Evolutionary conservation across 2,329 filamentous ascomycete species (phyloP).

Genomic region (Penicillium sp.): DNA sequence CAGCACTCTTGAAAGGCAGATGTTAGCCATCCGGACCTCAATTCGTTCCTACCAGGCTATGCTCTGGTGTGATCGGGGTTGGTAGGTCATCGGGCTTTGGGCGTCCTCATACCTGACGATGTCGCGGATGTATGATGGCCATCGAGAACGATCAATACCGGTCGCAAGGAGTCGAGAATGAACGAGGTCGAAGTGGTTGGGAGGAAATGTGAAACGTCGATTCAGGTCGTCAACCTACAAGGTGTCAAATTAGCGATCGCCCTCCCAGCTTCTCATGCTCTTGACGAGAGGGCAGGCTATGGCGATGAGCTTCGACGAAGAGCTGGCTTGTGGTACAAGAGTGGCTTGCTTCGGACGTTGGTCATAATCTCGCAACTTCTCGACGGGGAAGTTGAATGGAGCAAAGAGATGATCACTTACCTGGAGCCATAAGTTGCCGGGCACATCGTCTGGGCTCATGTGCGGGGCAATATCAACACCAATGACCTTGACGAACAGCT

Average conservation of each 20-base stretch:
- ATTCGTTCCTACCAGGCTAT: neutral
- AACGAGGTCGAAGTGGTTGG: constrained; percentile 77
- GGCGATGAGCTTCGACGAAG: neutral
- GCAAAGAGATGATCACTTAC: constrained; percentile 35
- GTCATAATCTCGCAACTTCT: neutral
- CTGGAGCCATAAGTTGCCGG: constrained; percentile 70
- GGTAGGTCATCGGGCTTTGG: neutral
- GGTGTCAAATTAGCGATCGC: constrained; percentile 22
- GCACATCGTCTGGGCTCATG: constrained; percentile 65
- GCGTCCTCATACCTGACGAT: constrained; percentile 56
- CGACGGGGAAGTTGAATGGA: neutral
- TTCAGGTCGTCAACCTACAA: constrained; percentile 69
- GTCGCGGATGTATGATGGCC: constrained; percentile 75
- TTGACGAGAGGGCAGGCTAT: neutral
- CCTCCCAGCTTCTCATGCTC: neutral
- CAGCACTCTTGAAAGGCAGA: constrained; percentile 44
- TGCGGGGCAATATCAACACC: constrained; percentile 73
- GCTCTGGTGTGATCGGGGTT: neutral
- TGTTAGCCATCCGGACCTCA: constrained; percentile 12
- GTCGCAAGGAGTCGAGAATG: constrained; percentile 65
- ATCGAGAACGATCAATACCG: constrained; percentile 72
- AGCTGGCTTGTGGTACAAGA: neutral
- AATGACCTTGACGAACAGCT: constrained; percentile 57
- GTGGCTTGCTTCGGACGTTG: neutral
- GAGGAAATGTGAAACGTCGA: constrained; percentile 66